Base-by-base conservation (phyloP, 139 green algal species). In the Chlamydomonas urium region DNA sequence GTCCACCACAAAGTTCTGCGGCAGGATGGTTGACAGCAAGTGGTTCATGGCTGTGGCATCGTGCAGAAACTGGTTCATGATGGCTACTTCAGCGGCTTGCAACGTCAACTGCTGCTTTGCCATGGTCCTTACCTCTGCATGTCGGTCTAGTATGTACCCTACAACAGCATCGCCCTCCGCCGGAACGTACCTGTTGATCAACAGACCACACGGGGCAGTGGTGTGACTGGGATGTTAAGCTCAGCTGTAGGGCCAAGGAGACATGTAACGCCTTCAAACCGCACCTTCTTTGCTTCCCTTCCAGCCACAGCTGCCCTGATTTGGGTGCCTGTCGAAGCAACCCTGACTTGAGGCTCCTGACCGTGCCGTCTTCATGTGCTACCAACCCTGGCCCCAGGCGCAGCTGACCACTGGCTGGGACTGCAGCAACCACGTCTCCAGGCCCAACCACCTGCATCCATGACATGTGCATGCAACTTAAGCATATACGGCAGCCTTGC, bases 101-200 rank as follows among this genome's bases (percentile, higher is more conserved):
- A n/a, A n/a, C n/a, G n/a, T n/a, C n/a, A n/a, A n/a, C n/a, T n/a
- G n/a, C n/a, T n/a, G n/a, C n/a, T n/a, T n/a, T n/a, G n/a, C n/a
- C n/a, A n/a, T n/a, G n/a, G n/a, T n/a, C n/a, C 75, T 19, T 50
- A 90, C 85, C 82, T 97, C 92, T 35, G 70, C 59, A 60, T 89
- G 74, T 53, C 81, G 75, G 37, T 96, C 83, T 0, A 77, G 66
- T 2, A 96, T 75, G 2, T 85, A 78, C 1, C 91, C 92, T 1
- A 97, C 53, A 21, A 96, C 87, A 14, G 77, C 58, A 28, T 97
- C 92, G 0, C 83, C 86, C 19, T 83, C 79, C 0, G 72, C 61
- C 23, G 91, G 90, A 1, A 92, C 90, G 75, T 97, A 97, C 61
- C 90, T 94, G 78, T 59, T n/a, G n/a, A n/a, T n/a, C n/a, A n/a